Percentiles rank a stretch among this genome's conserved stretches.
These are phyloP conservation scores for Gloeopeniophorella convolvens DNA, from an alignment of 768 basidiomycete genomes.

Conservation along the genomic window DNA sequence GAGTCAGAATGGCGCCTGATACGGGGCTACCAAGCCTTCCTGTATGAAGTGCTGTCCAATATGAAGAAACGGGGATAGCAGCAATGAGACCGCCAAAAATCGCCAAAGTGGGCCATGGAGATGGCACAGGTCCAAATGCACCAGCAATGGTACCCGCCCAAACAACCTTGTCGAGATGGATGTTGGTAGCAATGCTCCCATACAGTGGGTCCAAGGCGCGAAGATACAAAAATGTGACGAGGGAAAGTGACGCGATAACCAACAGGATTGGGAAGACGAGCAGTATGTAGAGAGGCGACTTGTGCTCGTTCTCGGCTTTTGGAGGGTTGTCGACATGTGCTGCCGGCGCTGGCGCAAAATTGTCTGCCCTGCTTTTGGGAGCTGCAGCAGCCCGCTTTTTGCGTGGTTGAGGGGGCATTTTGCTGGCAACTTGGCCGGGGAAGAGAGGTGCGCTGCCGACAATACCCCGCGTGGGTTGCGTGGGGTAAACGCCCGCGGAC, in stretches of 20 bases:
- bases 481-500: background rate
- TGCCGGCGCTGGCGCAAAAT: background rate
- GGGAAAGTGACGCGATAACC: constrained; percentile 36
- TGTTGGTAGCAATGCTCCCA: constrained; percentile 48
- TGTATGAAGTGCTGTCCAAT: constrained; percentile 58
- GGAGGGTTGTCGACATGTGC: background rate
- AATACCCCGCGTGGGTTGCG: background rate
- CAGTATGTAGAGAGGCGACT: constrained; percentile 3
- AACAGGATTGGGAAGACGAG: constrained; percentile 26
- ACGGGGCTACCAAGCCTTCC: constrained; percentile 46
- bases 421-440: background rate
- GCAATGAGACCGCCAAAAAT: constrained; percentile 37
- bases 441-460: background rate
- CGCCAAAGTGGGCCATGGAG: constrained; percentile 30
- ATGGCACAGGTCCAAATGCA: constrained; percentile 30
- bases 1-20: constrained; percentile 54
- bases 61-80: constrained; percentile 52
- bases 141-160: constrained; percentile 30
- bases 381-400: constrained; percentile 5
- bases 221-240: constrained; percentile 56
- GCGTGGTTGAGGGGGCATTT: constrained; percentile 18
- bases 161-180: constrained; percentile 39
- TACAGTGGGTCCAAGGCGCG: constrained; percentile 64
- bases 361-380: background rate
- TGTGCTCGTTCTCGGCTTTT: background rate